A percentile compares a stretch with the other conserved stretches of the same genome.
Evolutionary conservation across 2,329 filamentous ascomycete genomes (phyloP).

Genomic region (Rugonectria rugulosa): DNA sequence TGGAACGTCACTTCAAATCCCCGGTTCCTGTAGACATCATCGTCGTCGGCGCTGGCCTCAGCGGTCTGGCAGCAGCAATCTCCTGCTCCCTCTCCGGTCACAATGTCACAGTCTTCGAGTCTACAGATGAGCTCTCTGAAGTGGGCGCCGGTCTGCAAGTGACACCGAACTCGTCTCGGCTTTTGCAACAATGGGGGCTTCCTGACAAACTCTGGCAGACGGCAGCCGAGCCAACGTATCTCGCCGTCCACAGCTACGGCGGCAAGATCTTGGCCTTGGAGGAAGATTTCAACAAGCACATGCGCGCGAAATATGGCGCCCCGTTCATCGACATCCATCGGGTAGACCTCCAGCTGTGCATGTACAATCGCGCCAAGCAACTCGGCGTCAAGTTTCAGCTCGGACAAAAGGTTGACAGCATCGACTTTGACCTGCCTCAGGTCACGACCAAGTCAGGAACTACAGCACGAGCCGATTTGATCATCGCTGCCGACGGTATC

Average conservation of each 20-base stretch:
- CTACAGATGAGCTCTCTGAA: constrained; percentile 49
- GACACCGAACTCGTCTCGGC: constrained; percentile 57
- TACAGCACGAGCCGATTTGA: constrained; percentile 35
- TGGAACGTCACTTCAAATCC: constrained; percentile 11
- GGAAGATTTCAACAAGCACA: constrained; percentile 59
- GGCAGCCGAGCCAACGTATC: constrained; percentile 51
- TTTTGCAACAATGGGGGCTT: constrained; percentile 60
- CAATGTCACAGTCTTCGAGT: constrained; percentile 51
- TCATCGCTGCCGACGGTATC: constrained; percentile 70
- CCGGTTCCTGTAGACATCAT: constrained; percentile 43
- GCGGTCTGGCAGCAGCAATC: constrained; percentile 50
- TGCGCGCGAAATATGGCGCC: constrained; percentile 60
- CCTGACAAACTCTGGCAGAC: constrained; percentile 50
- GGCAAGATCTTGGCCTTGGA: constrained; percentile 59
- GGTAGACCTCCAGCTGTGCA: constrained; percentile 64
- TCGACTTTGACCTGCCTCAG: constrained; percentile 56
- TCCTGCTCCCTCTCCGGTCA: constrained; percentile 49
- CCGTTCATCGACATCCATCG: constrained; percentile 69
- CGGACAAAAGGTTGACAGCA: constrained; percentile 52
- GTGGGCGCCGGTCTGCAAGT: constrained; percentile 63
- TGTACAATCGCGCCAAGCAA: constrained; percentile 58
- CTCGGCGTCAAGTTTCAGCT: constrained; percentile 61
- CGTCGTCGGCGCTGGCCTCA: constrained; percentile 53
- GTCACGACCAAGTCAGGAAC: constrained; percentile 49
- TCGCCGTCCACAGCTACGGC: constrained; percentile 62